Percentiles rank a stretch among this genome's conserved stretches.
These are phyloP conservation scores for Mollisiaceae sp. DNA, from an alignment of 2,329 filamentous ascomycete species.

Conservation along the genomic window DNA sequence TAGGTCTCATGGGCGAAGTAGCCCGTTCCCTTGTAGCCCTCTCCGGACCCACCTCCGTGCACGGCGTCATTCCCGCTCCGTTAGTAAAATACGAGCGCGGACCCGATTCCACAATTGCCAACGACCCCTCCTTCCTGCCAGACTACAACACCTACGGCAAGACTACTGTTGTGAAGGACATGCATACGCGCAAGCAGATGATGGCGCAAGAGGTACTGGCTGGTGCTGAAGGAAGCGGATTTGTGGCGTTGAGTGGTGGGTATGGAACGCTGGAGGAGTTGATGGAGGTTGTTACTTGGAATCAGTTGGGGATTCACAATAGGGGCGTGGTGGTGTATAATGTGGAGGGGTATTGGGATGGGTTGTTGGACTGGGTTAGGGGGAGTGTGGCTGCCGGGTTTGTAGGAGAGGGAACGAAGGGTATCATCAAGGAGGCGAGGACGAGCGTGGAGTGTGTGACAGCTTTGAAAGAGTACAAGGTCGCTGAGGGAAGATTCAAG, in stretches of 20 bases:
- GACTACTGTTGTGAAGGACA: slow-evolving; percentile 89
- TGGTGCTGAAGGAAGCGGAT: slow-evolving; percentile 83
- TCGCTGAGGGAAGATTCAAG: slow-evolving; percentile 76
- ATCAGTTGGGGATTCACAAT: slow-evolving; percentile 91
- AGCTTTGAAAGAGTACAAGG: slow-evolving; percentile 74
- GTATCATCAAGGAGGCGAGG: slow-evolving; percentile 79
- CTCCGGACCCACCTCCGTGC: slow-evolving; percentile 79
- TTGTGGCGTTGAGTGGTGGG: slow-evolving; percentile 86
- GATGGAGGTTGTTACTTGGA: slow-evolving; percentile 91
- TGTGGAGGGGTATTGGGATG: slow-evolving; percentile 90
- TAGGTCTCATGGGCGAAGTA: slow-evolving; percentile 94
- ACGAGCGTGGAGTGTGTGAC: slow-evolving; percentile 74
- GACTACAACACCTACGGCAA: slow-evolving; percentile 69
- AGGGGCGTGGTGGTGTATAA: slow-evolving; percentile 83
- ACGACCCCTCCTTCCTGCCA: slow-evolving; percentile 40
- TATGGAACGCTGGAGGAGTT: slow-evolving; percentile 97
- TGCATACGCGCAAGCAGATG: slow-evolving; percentile 94
- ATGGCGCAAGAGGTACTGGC: slow-evolving; percentile 89
- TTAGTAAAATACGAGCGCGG: slow-evolving; percentile 79
- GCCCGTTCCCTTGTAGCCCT: slow-evolving; percentile 85
- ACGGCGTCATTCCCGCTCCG: slow-evolving; percentile 91
- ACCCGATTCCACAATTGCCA: slow-evolving; percentile 57
- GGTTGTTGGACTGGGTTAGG: slow-evolving; percentile 80
- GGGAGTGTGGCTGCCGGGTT: slow-evolving; percentile 79
- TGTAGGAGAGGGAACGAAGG: slow-evolving; percentile 70